phyloP scores from a whole-genome alignment of 1,284 basidiomycete species.

The Peniophora sp. region DNA sequence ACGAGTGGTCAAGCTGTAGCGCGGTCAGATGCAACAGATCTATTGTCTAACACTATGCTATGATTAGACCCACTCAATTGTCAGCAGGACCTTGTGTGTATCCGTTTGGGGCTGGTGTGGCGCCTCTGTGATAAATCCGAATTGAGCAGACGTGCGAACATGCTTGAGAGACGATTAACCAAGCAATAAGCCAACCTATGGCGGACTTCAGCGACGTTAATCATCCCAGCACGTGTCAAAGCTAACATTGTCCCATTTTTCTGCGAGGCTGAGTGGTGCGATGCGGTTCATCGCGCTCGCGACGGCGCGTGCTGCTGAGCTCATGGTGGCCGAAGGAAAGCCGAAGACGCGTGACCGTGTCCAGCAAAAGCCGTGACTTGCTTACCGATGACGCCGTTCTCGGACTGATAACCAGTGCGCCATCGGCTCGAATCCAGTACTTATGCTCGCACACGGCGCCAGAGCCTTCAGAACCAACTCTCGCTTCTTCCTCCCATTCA shows the following conservation, averaged over 20 bases:
- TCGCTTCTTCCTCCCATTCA: constrained; percentile 7
- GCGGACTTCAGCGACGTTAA: constrained; percentile 4
- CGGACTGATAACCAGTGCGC: too few species aligned
- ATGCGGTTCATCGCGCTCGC: constrained; percentile 70
- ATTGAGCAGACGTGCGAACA: constrained; percentile 1
- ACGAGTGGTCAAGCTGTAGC: constrained; percentile 62
- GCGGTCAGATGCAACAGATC: constrained; percentile 4
- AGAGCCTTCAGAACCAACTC: background rate
- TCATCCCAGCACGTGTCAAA: constrained; percentile 8
- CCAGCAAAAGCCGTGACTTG: background rate
- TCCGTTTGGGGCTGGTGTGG: constrained; percentile 45
- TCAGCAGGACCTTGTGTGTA: constrained; percentile 66
- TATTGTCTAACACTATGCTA: constrained; percentile 2
- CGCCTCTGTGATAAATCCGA: constrained; percentile 51
- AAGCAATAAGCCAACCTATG: constrained; percentile 75
- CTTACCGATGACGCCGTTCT: too few species aligned
- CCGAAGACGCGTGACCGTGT: background rate
- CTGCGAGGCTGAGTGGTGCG: constrained; percentile 79
- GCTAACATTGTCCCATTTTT: constrained; percentile 87
- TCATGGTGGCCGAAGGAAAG: background rate
- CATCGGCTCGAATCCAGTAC: too few species aligned
- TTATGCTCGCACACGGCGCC: background rate
- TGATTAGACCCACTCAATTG: constrained; percentile 69
- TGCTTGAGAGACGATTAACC: constrained; percentile 33
- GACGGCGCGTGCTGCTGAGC: constrained; percentile 39